Base-by-base conservation (phyloP, 225 moss, liverwort and hornwort species). In the Antitrichia curtipendula region DNA sequence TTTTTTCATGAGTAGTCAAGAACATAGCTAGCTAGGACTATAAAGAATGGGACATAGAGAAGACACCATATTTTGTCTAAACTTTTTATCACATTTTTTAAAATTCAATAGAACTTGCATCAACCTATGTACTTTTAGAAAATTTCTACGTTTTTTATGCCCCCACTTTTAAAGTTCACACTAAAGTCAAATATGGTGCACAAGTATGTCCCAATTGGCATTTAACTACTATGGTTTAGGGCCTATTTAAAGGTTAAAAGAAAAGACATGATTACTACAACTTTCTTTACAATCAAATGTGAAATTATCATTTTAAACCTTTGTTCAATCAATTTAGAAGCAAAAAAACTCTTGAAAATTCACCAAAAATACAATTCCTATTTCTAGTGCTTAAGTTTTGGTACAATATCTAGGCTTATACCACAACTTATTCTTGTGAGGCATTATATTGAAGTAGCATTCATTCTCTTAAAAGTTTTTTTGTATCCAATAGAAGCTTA, bases 211-310 rank as follows among this genome's bases (percentile, higher is more conserved):
- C 4, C 29, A 47, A 47, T 47, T 49, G 31, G 19, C 31, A 31
- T 49, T 32, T 7, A 47, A 19, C 1, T 49, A 49, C 7, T 20
- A 49, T 12, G 0, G 7, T 29, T 47, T 29, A 6, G 6, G 1
- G 1, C 2, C 4, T 0, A 31, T 73, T 18, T 18, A 45, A 45
- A 28, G 9, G 10, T 72, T 28, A 28, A 43, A 72, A 38, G 5
- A 8, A 28, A 45, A 72, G 6, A 73, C 6, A 9, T 47, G 2
- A 11, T 17, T 47, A 10, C 1, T 6, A 41, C 0, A 41, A 43
- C 9, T 41, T 27, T 16, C 3, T 1, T 28, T 16, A 45, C 1
- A 45, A 0, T 11, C 0, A 1, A 73, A 73, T 0, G 0, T 4
- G 4, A 45, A 73, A 47, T 47, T 47, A 73, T 10, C 43, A 28